Evolutionary conservation across 2,329 filamentous ascomycete species (phyloP).

Genomic region (Coleophoma crateriformis): DNA sequence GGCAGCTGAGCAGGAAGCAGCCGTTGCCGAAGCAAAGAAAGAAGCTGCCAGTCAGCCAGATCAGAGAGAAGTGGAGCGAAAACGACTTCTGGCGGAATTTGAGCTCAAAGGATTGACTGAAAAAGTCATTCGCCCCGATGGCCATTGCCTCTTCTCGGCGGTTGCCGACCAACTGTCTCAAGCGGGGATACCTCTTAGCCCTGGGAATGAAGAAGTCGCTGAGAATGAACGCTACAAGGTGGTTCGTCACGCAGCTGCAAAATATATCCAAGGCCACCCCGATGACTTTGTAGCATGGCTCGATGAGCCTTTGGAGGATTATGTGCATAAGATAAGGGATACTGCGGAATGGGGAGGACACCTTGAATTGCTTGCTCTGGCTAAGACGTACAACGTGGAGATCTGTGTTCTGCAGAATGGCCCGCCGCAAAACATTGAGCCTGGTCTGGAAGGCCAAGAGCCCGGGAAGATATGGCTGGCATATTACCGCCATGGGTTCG

Average conservation of each 20-base stretch:
- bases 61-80: slow-evolving; percentile 63
- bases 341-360: slow-evolving; percentile 97
- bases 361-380: slow-evolving; percentile 80
- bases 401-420: slow-evolving; percentile 87
- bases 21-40: slow-evolving; percentile 59
- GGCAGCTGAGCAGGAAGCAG: slow-evolving; percentile 75
- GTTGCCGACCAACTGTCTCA: slow-evolving; percentile 75
- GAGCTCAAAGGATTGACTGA: slow-evolving; percentile 59
- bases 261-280: slow-evolving; percentile 67
- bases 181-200: slow-evolving; percentile 38
- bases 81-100: slow-evolving; percentile 66
- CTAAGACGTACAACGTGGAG: slow-evolving; percentile 71
- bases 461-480: slow-evolving; percentile 71
- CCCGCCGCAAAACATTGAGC: slow-evolving; percentile 68
- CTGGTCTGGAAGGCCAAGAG: slow-evolving; percentile 37
- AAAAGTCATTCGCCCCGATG: slow-evolving; percentile 79
- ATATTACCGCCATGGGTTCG: slow-evolving; percentile 92
- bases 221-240: slow-evolving; percentile 51
- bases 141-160: slow-evolving; percentile 91
- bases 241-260: slow-evolving; percentile 67
- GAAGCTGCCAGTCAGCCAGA: slow-evolving; percentile 75
- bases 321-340: slow-evolving; percentile 71
- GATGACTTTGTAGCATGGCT: slow-evolving; percentile 85
- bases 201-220: slow-evolving; percentile 16
- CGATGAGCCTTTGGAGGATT: slow-evolving; percentile 70